phyloP scores from a whole-genome alignment of 1,284 basidiomycete genomes.

The Leccinum holopus region DNA sequence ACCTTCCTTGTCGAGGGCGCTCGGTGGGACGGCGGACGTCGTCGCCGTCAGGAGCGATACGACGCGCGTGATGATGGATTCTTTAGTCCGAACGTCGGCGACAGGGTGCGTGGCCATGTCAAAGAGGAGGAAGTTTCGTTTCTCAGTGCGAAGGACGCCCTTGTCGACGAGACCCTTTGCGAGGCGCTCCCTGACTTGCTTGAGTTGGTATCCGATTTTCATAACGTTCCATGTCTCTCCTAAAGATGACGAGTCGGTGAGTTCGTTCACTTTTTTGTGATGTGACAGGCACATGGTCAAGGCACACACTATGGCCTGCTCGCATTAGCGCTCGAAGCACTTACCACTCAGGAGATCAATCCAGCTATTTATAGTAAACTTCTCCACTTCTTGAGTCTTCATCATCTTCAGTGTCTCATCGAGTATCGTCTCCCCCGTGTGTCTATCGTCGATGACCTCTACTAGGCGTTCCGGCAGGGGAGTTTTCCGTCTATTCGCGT shows the following conservation, averaged over 20 bases:
- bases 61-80: constrained; percentile 75
- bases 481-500: constrained; percentile 75
- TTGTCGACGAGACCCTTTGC: constrained; percentile 98
- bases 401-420: constrained; percentile 97
- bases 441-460: constrained; percentile 87
- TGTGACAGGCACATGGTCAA: background rate
- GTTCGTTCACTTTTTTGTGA: background rate
- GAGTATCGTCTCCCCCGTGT: constrained; percentile 93
- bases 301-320: background rate
- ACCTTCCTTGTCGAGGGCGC: constrained; percentile 74
- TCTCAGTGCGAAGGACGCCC: constrained; percentile 94
- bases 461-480: constrained; percentile 82
- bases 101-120: constrained; percentile 98
- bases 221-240: constrained; percentile 99
- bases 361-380: constrained; percentile 89
- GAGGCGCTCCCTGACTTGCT: constrained; percentile 93
- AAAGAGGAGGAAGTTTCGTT: constrained; percentile 95
- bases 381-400: constrained; percentile 70
- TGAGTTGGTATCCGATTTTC: constrained; percentile 97
- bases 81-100: constrained; percentile 87
- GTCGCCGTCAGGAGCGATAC: constrained; percentile 78
- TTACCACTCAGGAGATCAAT: constrained; percentile 89
- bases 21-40: constrained; percentile 68
- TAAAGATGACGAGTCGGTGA: constrained; percentile 33
- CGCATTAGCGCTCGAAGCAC: constrained; percentile 7